Base-by-base conservation (phyloP, 768 basidiomycete genomes). In the Hygrophorus pudorinus region DNA sequence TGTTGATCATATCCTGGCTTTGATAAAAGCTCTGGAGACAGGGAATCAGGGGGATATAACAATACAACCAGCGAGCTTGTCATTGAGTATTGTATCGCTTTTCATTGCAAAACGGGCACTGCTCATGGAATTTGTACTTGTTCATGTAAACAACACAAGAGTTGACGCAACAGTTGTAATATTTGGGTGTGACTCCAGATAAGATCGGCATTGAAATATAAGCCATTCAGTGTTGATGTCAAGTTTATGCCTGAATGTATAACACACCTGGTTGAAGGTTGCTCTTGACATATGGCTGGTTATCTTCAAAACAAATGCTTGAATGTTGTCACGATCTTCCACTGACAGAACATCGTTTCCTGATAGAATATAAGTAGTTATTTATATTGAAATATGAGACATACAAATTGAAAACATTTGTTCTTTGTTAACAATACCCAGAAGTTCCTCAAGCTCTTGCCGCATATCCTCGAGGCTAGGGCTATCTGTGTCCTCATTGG, bases 81-180 rank as follows among this genome's bases (percentile, higher is more conserved):
- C 38, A 28, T 1, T 24, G 18, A 4, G 20, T 0, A 5, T 30
- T 35, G n/a, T 33, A 46, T 5, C 55, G 54, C 1, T 30, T 35
- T 47, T 59, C 52, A 17, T 39, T 20, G 18, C 38, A 64, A 18
- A 44, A 36, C 1, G 38, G 47, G 29, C 60, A 61, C 3, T 20
- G n/a, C 1, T 43, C 35, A 2, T 39, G 17, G 4, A 56, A 39
- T 4, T 32, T 12, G 32, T 54, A 51, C n/a, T 51, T 21, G 2
- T 56, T 53, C 1, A 59, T 59, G 40, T 56, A 68, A n/a, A 55
- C 50, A 14, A 61, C 46, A 43, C 65, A 69, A 1, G 57, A 60
- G 28, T 60, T 56, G 8, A 54, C 28, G 41, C 68, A 70, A 32
- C 65, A 67, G 44, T 65, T 46, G 42, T 58, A 56, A 34, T 44